Evolutionary conservation across 108 stramenopile genomes (phyloP), one percentile per base, ranked within the genome.

Genomic region (Thalassiosira profunda): DNA sequence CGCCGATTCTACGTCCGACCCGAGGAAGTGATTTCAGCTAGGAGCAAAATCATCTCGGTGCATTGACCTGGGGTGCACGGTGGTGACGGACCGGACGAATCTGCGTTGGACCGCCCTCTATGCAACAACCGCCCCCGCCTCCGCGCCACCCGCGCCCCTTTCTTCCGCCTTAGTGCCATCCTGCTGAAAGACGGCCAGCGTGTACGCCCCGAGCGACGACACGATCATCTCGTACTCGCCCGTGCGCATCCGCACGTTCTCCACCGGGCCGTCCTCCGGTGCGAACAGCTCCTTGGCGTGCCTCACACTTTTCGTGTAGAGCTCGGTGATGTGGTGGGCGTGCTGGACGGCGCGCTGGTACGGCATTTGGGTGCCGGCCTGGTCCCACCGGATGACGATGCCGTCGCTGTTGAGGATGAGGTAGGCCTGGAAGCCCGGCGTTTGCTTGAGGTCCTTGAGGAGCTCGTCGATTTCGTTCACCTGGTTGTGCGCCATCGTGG

Each of bases 331-430:
- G 74, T 88, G 78, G 49, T 87, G 75, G 8, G 91, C 84, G 49
- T 88, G 83, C 24, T 92, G 91, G 10, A 92, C 85, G 1, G 91
- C 91, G 23, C 48, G 63, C 54, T 82, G 58, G 55, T 92, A 90
- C 10, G 80, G 41, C 85, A 90, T 84, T 25, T 43, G 62, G 9
- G 62, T 34, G 14, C 34, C 74, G 21, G 46, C 58, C 44, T 87
- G 84, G 40, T 91, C 87, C 81, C 85, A 91, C 44, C 89, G 88
- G 58, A 92, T 88, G 4, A 92, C 91, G 23, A 92, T 89, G n/a
- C 90, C 91, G 26, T 92, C 91, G 43, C 85, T 89, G 44, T 92
- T 92, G 45, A 92, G 58, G 48, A 92, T 74, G n/a, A 90, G 69
- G 51, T 92, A 92, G 3, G 80, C 64, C 31, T 84, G 68, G 58